phyloP scores from a whole-genome alignment of 1,139 yeast species.

The Magnusiomyces suaveolens region DNA sequence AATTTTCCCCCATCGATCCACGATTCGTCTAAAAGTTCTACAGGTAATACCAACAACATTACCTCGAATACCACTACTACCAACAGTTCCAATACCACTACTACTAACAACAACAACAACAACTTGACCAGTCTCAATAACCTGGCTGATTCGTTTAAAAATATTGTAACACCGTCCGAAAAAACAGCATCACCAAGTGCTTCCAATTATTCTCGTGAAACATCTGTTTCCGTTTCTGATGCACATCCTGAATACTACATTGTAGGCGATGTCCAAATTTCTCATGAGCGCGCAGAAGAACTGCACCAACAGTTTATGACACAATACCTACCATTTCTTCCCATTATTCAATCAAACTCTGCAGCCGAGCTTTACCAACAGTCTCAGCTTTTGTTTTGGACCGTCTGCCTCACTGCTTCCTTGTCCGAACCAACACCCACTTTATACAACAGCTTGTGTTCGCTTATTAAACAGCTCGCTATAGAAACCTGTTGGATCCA shows the following conservation, averaged over 20 bases:
- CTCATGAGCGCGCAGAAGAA: slow-evolving; percentile 58
- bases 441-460: slow-evolving; percentile 63
- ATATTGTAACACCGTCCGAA: not conserved
- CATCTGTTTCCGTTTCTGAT: slow-evolving; percentile 6
- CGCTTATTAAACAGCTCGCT: slow-evolving; percentile 75
- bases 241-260: slow-evolving; percentile 34
- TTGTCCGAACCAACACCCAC: slow-evolving; percentile 82
- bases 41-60: not conserved
- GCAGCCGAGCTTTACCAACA: slow-evolving; percentile 75
- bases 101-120: not conserved
- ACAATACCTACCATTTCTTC: slow-evolving; percentile 66
- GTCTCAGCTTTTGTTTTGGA: slow-evolving; percentile 82
- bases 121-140: not conserved
- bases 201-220: not conserved
- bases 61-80: not conserved
- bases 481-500: slow-evolving; percentile 90
- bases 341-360: slow-evolving; percentile 60
- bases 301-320: slow-evolving; percentile 60
- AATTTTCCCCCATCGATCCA: not conserved
- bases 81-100: not conserved
- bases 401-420: slow-evolving; percentile 78
- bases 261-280: slow-evolving; percentile 62
- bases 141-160: not conserved
- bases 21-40: not conserved
- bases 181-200: not conserved